Percentiles rank a stretch among this genome's conserved stretches.
Evolutionary conservation across 768 basidiomycete genomes (phyloP).

Genomic region (Hemileccinum rubropunctum): DNA sequence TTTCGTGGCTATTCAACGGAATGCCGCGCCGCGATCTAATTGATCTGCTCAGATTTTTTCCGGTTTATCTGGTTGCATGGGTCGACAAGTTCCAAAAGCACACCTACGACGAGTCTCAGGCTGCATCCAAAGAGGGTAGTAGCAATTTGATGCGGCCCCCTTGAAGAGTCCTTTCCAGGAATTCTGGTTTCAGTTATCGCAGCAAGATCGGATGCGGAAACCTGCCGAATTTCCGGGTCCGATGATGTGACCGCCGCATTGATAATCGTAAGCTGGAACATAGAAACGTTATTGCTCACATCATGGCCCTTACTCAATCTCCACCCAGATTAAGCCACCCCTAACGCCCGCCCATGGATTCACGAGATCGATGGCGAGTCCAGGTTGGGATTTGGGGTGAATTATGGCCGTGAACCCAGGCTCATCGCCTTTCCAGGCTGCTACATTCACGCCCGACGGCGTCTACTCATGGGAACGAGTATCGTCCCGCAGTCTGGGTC

Average conservation of each 20-base stretch:
- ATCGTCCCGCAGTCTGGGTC: constrained; percentile 24
- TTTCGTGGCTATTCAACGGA: constrained; percentile 28
- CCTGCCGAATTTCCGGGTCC: constrained; percentile 49
- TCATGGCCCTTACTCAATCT: background rate
- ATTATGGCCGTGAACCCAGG: too few relatives aligned
- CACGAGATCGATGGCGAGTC: background rate
- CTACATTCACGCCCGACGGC: constrained; percentile 47
- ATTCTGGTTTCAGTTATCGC: too few relatives aligned
- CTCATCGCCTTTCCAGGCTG: constrained; percentile 36
- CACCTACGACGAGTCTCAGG: too few relatives aligned
- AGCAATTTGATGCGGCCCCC: too few relatives aligned
- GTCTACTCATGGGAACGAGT: constrained; percentile 40
- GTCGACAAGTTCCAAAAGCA: too few relatives aligned
- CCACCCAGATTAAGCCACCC: constrained; percentile 11
- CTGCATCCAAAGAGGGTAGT: too few relatives aligned
- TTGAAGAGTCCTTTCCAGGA: too few relatives aligned
- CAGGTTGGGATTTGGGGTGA: too few relatives aligned
- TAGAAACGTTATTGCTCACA: background rate
- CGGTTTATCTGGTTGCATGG: constrained; percentile 27
- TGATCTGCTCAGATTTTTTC: constrained; percentile 40
- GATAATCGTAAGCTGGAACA: constrained; percentile 4
- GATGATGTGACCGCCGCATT: constrained; percentile 44
- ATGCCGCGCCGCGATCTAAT: background rate
- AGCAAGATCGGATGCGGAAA: too few relatives aligned
- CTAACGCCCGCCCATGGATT: background rate